Evolutionary conservation across 2,329 filamentous ascomycete species (phyloP).

Genomic region (Scopulariopsis brevicaulis): DNA sequence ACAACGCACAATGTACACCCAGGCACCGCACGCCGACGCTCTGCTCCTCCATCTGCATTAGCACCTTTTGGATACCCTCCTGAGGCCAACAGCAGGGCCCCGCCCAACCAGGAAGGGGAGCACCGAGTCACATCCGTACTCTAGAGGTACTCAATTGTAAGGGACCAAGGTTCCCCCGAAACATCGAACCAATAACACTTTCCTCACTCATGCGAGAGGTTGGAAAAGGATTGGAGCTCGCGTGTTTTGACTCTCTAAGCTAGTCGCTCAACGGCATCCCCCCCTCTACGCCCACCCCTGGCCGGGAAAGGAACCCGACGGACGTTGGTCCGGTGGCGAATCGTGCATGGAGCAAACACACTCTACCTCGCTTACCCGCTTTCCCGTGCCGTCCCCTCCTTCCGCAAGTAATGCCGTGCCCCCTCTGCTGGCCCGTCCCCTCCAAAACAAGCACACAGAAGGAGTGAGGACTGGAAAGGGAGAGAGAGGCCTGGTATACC

Average conservation of each 20-base stretch:
- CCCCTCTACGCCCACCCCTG: not conserved
- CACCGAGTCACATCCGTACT: not conserved
- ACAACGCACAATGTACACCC: not conserved
- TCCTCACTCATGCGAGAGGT: not conserved
- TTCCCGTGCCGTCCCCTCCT: too few species aligned
- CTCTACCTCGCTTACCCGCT: too few species aligned
- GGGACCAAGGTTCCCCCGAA: not conserved
- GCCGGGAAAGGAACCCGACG: too few species aligned
- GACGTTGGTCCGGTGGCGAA: too few species aligned
- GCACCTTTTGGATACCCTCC: not conserved
- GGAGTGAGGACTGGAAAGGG: too few species aligned
- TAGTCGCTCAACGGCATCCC: not conserved
- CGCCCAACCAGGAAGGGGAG: not conserved
- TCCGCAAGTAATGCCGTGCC: too few species aligned
- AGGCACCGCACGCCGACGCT: not conserved
- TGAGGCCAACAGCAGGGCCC: not conserved
- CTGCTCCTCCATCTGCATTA: not conserved
- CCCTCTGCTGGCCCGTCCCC: too few species aligned
- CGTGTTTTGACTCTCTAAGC: not conserved
- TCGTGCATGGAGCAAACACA: too few species aligned
- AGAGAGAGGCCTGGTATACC: too few species aligned
- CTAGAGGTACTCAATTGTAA: not conserved
- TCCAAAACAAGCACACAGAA: too few species aligned
- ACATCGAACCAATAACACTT: not conserved
- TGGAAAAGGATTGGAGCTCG: not conserved